phyloP scores from a whole-genome alignment of 306 rosid genomes.

The Pterocarpus santalinus region DNA sequence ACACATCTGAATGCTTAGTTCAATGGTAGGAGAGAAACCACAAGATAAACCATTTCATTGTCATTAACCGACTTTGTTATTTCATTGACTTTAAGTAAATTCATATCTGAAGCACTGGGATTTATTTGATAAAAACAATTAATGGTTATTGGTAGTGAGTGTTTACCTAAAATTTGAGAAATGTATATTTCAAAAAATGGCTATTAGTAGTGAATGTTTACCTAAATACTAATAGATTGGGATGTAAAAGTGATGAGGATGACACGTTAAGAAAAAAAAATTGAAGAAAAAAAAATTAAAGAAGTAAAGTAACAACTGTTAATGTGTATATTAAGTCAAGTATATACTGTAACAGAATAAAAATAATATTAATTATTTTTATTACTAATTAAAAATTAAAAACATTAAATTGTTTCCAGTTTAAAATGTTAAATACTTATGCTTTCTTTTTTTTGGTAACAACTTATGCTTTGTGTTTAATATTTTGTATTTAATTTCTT shows the following conservation, averaged over 20 bases:
- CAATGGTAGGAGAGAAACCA: conserved; percentile 14
- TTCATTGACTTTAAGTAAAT: not conserved
- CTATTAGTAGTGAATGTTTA: conserved; percentile 13
- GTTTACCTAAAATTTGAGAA: conserved; percentile 3
- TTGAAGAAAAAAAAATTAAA: not conserved
- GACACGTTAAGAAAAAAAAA: not conserved
- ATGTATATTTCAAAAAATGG: not conserved
- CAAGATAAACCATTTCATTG: not conserved
- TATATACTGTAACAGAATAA: no score
- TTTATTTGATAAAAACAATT: not conserved
- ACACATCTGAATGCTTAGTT: not conserved
- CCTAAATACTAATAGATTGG: not conserved
- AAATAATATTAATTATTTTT: no score
- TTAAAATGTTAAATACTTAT: no score
- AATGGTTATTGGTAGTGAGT: not conserved
- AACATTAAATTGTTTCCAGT: no score
- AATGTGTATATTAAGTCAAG: no score
- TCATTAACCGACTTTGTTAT: not conserved
- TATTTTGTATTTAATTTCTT: no score
- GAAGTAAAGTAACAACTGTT: no score
- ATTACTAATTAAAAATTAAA: no score
- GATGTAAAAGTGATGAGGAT: not conserved
- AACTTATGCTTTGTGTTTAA: no score
- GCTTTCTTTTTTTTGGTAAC: no score
- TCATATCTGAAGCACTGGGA: not conserved